Evolutionary conservation across 768 basidiomycete genomes (phyloP), one percentile per base, ranked within the genome.

Genomic region (Suillus bovinus): DNA sequence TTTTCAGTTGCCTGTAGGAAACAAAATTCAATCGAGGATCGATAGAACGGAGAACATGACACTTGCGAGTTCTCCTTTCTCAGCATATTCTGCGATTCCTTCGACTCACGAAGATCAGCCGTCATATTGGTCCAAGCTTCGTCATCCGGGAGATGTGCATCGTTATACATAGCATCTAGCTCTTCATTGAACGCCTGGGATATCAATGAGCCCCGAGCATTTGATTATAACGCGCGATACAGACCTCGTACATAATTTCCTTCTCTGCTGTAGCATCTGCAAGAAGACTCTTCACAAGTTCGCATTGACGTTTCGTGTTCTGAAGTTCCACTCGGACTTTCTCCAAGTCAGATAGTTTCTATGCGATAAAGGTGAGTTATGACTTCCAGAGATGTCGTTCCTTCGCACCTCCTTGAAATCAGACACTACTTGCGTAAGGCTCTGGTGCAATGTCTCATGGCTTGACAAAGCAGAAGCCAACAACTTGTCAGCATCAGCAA

Each of bases 111-210:
- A 58, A 96, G 78, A 71, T 96, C 93, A 47, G 78, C 77, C 31
- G 86, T 82, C 81, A 96, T 82, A 1, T 89, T 88, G n/a, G 77
- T 72, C 86, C 90, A 95, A 2, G 93, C 93, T 68, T 94, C 91
- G 54, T 88, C 86, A 24, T 87, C 86, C 13, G 94, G 93, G 55
- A 96, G 83, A 63, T 89, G 84, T 31, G 84, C 85, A 62, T 95
- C 93, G 57, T 90, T 89, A 75, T 88, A 96, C 91, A 96, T 93
- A 20, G 84, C 86, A 66, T 95, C 94, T 36, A 97, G 81, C 72
- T 96, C 94, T 71, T 94, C 93, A 72, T 97, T 96, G 78, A 97
- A 96, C 3, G 93, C 91, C 94, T 96, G 64, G 2, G 44, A 57
- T 49, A 57, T 36, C n/a, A 60, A 60, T 55, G 34, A 68, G 41